These are phyloP conservation scores for Pulveroboletus ravenelii DNA, from an alignment of 768 basidiomycete species.

Conservation along the genomic window DNA sequence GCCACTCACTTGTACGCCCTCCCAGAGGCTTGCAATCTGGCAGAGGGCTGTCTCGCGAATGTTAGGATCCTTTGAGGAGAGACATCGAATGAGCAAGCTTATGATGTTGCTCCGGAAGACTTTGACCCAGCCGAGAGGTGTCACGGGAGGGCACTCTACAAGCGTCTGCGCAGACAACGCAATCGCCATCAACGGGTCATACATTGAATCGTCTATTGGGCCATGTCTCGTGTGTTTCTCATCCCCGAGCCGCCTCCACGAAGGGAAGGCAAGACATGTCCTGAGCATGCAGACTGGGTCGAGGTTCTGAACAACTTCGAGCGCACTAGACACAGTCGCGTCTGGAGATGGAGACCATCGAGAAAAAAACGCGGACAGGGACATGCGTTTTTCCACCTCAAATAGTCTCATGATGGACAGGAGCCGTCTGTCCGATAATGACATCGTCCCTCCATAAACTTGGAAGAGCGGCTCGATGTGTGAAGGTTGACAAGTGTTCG, in stretches of 20 bases:
- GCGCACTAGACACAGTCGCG: constrained; percentile 38
- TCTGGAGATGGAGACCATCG: constrained; percentile 57
- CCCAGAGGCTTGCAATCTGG: constrained; percentile 59
- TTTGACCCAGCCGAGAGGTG: constrained; percentile 74
- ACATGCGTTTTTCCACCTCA: constrained; percentile 62
- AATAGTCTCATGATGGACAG: constrained; percentile 77
- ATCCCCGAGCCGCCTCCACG: constrained; percentile 50
- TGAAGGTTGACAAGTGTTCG: constrained; percentile 79
- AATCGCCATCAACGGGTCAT: constrained; percentile 78
- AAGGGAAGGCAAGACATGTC: constrained; percentile 69
- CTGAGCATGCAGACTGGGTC: constrained; percentile 66
- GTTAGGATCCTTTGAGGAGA: constrained; percentile 61
- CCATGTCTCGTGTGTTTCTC: constrained; percentile 23
- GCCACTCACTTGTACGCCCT: constrained; percentile 54
- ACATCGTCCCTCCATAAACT: constrained; percentile 74
- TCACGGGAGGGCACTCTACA: constrained; percentile 50
- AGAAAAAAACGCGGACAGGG: constrained; percentile 57
- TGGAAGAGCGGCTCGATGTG: constrained; percentile 74
- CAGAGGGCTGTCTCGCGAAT: constrained; percentile 59
- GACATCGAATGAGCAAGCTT: constrained; percentile 62
- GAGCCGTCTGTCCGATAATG: constrained; percentile 57
- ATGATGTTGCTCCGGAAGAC: constrained; percentile 78
- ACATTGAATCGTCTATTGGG: constrained; percentile 42
- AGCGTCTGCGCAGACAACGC: constrained; percentile 64
- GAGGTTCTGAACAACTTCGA: constrained; percentile 66